Conservation (phyloP, 1,139 yeast species). For the Yamadazyma aaseri region DNA sequence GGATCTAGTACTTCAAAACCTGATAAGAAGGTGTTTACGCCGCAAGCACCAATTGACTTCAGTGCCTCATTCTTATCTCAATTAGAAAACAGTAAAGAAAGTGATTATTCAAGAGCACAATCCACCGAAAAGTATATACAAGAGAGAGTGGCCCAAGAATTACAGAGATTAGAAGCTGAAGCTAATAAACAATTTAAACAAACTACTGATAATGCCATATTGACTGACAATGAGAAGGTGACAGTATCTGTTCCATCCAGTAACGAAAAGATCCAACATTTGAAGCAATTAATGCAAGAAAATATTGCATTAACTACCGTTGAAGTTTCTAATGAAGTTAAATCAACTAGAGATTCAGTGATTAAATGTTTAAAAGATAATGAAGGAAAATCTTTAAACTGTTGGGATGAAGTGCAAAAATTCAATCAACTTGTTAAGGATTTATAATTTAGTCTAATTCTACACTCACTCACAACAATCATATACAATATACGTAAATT, state of each 20-base stretch:
- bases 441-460: too few relatives aligned
- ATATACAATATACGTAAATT: neutral
- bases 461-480: too few relatives aligned
- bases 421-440: slow-evolving; percentile 57
- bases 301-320: slow-evolving; percentile 45
- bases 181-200: slow-evolving; percentile 56
- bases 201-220: slow-evolving; percentile 45
- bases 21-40: slow-evolving; percentile 65
- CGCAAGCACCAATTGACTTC: slow-evolving; percentile 74
- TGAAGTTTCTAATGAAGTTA: slow-evolving; percentile 29
- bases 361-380: slow-evolving; percentile 67
- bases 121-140: slow-evolving; percentile 76
- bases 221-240: slow-evolving; percentile 30
- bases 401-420: slow-evolving; percentile 81
- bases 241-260: slow-evolving; percentile 30
- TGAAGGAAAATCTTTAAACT: slow-evolving; percentile 73
- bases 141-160: slow-evolving; percentile 67
- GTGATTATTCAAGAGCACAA: slow-evolving; percentile 81
- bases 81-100: slow-evolving; percentile 71
- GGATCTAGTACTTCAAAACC: slow-evolving; percentile 59
- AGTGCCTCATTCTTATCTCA: slow-evolving; percentile 67
- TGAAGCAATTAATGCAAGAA: slow-evolving; percentile 48
- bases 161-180: slow-evolving; percentile 60
- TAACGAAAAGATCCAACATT: slow-evolving; percentile 40
- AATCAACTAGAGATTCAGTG: slow-evolving; percentile 55